Conservation (phyloP, 116 monocot genomes). For the Phalaenopsis hybrid region DNA sequence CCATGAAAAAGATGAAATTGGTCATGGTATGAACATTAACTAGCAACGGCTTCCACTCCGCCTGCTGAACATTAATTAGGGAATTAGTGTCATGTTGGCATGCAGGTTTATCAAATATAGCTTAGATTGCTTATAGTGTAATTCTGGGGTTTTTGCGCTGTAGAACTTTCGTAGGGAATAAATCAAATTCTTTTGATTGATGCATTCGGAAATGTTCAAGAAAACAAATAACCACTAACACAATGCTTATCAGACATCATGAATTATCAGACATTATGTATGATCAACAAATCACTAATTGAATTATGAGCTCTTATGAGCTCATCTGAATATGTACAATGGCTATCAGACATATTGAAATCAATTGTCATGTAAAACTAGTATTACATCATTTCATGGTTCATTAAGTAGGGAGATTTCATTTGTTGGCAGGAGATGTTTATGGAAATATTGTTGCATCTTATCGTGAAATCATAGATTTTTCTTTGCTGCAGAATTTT, state of each 20-base stretch:
- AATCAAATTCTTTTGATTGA: background rate
- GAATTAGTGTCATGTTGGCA: background rate
- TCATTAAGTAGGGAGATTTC: background rate
- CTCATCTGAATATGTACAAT: background rate
- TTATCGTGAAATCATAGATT: background rate
- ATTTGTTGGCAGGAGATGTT: background rate
- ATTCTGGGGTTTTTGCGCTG: background rate
- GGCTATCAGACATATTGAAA: background rate
- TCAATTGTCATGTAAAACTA: background rate
- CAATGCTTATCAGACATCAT: no score
- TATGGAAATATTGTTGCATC: background rate
- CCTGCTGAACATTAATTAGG: background rate
- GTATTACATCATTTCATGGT: background rate
- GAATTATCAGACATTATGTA: no score
- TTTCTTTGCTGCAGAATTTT: no score
- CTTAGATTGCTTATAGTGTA: background rate
- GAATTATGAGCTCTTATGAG: background rate
- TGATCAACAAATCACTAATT: background rate
- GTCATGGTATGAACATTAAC: slow-evolving; percentile 46
- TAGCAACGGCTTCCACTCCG: background rate
- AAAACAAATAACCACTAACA: background rate
- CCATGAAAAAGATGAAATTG: slow-evolving; percentile 74
- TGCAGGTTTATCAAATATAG: background rate
- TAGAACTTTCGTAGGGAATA: background rate
- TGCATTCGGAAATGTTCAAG: background rate